Evolutionary conservation across 208 protist genomes (phyloP).

Genomic region (Naegleria lovaniensis): DNA sequence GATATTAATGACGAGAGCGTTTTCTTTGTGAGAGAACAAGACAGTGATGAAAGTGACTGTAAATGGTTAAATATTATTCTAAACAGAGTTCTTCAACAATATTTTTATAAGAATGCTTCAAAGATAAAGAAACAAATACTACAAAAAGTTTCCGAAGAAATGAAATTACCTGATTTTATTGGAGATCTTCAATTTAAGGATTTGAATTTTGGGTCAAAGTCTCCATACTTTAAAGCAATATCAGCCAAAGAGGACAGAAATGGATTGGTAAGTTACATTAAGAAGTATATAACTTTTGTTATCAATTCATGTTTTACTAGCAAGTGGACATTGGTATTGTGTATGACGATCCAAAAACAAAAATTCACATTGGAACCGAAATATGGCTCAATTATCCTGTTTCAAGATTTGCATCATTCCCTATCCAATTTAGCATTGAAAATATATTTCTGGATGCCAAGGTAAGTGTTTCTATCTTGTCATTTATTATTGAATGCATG

Average conservation of each 20-base stretch:
- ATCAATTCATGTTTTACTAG: no score
- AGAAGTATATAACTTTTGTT: no score
- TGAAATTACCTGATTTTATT: background rate
- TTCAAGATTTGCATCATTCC: background rate
- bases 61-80: conserved; percentile 12
- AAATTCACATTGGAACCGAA: background rate
- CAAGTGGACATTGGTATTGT: background rate
- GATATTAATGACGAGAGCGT: conserved; percentile 1
- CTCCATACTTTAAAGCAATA: background rate
- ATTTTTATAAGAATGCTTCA: background rate
- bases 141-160: background rate
- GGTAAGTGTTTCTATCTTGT: no score
- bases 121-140: background rate
- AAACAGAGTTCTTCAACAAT: background rate
- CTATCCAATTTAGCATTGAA: background rate
- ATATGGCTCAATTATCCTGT: conserved; percentile 11
- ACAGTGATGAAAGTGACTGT: background rate
- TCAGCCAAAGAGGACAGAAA: background rate
- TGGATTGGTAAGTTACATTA: background rate
- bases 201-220: conserved; percentile 19
- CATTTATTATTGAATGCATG: background rate
- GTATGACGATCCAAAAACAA: background rate
- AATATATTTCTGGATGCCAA: background rate
- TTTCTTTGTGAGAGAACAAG: background rate
- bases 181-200: conserved; percentile 3